Evolutionary conservation across 768 basidiomycete species (phyloP).

Genomic region (Strobilomyces dryophilus): DNA sequence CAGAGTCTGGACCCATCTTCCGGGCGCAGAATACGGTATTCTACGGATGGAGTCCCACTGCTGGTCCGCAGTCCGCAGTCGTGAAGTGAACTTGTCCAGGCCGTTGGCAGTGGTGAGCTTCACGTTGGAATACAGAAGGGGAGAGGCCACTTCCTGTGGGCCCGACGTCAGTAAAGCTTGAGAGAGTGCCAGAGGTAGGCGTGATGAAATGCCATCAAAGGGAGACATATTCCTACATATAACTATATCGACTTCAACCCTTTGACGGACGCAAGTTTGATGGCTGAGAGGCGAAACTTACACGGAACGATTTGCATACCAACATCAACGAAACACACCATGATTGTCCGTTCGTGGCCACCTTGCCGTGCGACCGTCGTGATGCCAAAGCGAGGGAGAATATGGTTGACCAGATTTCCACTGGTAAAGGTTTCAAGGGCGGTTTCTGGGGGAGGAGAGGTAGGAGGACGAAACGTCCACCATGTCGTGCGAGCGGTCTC

Average conservation of each 20-base stretch:
- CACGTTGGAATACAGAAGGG: constrained; percentile 60
- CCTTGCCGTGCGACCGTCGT: constrained; percentile 5
- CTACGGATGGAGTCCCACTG: constrained; percentile 87
- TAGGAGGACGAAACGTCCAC: constrained; percentile 60
- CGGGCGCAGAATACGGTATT: constrained; percentile 83
- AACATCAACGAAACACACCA: constrained; percentile 30
- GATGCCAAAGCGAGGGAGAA: constrained; percentile 36
- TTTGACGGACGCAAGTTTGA: neutral
- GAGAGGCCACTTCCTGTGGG: constrained; percentile 58
- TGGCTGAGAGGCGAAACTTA: constrained; percentile 19
- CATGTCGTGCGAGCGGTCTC: constrained; percentile 56
- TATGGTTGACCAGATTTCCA: constrained; percentile 68
- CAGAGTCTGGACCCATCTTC: constrained; percentile 77
- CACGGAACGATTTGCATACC: constrained; percentile 40
- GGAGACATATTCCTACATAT: neutral
- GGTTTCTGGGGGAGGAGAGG: constrained; percentile 60
- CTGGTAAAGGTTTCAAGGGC: constrained; percentile 53
- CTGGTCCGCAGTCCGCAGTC: constrained; percentile 59
- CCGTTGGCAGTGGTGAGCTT: constrained; percentile 38
- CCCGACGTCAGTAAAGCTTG: constrained; percentile 12
- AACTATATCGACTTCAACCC: neutral
- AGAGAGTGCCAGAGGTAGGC: neutral
- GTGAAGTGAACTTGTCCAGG: constrained; percentile 56
- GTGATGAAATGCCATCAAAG: constrained; percentile 1
- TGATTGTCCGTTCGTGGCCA: neutral